These are phyloP conservation scores for Nicotiana rustica DNA, from an alignment of 305 asterid genomes.

Conservation along the genomic window DNA sequence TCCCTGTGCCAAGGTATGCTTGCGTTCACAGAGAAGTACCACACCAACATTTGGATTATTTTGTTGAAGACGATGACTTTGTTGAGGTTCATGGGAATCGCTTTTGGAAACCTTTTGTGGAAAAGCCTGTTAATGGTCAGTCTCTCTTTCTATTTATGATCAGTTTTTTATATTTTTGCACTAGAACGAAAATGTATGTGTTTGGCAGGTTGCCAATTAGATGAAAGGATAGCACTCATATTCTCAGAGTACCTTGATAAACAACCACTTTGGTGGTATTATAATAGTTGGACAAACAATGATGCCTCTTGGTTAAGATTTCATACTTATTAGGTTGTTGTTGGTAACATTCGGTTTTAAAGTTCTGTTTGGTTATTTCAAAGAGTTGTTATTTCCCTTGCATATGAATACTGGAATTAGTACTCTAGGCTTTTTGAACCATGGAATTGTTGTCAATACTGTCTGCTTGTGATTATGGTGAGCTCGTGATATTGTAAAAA, in stretches of 20 bases:
- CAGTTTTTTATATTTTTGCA: neutral
- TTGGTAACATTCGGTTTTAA: neutral
- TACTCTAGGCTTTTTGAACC: neutral
- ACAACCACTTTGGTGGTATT: conserved; percentile 14
- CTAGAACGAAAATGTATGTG: conserved; percentile 25
- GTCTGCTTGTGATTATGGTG: conserved; percentile 2
- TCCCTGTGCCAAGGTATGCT: conserved; percentile 93
- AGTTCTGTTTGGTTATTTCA: neutral
- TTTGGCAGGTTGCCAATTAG: neutral
- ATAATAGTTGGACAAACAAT: neutral
- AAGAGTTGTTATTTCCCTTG: neutral
- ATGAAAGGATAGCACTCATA: neutral
- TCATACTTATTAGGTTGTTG: conserved; percentile 7
- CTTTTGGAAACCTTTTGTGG: conserved; percentile 97
- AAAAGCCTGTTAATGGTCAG: conserved; percentile 92
- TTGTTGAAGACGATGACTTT: conserved; percentile 93
- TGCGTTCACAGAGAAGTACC: conserved; percentile 84
- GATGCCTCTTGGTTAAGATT: conserved; percentile 30
- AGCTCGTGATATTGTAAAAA: neutral
- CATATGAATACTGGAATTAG: conserved; percentile 1
- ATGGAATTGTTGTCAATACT: neutral
- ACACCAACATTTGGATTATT: conserved; percentile 83
- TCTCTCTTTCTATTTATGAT: conserved; percentile 20
- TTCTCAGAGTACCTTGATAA: conserved; percentile 18
- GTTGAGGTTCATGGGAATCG: conserved; percentile 86